Conservation (phyloP, 805 yeast genomes). For the Wickerhamiella shivajii region DNA sequence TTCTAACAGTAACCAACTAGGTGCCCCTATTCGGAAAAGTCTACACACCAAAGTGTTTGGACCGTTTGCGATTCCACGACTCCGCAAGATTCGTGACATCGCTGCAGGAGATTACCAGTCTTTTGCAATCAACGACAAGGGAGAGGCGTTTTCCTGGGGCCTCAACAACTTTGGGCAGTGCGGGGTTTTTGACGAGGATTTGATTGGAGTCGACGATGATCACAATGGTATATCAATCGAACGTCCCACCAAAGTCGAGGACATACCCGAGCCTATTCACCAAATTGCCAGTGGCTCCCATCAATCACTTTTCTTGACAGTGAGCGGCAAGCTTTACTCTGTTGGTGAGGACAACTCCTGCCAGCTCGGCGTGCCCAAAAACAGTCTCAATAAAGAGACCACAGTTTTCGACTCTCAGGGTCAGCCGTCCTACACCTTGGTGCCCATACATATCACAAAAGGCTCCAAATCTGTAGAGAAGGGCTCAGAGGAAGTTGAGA, state of each 20-base stretch:
- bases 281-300: slow-evolving; percentile 88
- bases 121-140: slow-evolving; percentile 70
- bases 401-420: slow-evolving; percentile 62
- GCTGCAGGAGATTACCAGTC: slow-evolving; percentile 94
- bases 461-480: slow-evolving; percentile 44
- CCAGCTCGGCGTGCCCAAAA: slow-evolving; percentile 68
- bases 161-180: slow-evolving; percentile 95
- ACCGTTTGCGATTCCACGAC: slow-evolving; percentile 68
- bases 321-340: slow-evolving; percentile 57
- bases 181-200: slow-evolving; percentile 49
- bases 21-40: slow-evolving; percentile 44
- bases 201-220: slow-evolving; percentile 25
- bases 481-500: slow-evolving; percentile 19
- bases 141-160: slow-evolving; percentile 80
- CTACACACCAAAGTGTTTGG: slow-evolving; percentile 31
- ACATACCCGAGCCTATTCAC: slow-evolving; percentile 37
- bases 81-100: slow-evolving; percentile 61
- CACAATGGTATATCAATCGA: slow-evolving; percentile 56
- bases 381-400: slow-evolving; percentile 42
- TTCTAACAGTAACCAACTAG: slow-evolving; percentile 86
- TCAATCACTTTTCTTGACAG: slow-evolving; percentile 65
- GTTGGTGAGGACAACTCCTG: slow-evolving; percentile 93
- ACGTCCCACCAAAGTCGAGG: slow-evolving; percentile 60
- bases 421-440: slow-evolving; percentile 42
- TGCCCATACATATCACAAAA: slow-evolving; percentile 33